These are phyloP conservation scores for Torulaspora quercuum DNA, from an alignment of 805 yeast genomes.

Conservation along the genomic window DNA sequence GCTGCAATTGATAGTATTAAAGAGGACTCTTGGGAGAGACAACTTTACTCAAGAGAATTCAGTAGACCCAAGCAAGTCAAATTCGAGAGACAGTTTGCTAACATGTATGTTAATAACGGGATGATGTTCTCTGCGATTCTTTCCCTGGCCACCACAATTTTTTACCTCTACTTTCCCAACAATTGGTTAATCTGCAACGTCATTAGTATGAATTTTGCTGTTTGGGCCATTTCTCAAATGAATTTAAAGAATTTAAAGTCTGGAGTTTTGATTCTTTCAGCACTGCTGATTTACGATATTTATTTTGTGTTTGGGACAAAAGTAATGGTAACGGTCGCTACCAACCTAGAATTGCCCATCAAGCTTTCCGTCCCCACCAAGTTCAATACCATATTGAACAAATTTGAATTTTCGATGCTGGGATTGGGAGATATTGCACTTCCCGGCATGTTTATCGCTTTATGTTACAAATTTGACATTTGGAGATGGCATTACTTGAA, in stretches of 20 bases:
- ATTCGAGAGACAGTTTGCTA: conserved; percentile 35
- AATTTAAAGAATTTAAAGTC: conserved; percentile 45
- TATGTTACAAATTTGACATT: conserved; percentile 55
- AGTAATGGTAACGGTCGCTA: conserved; percentile 62
- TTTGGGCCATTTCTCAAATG: conserved; percentile 41
- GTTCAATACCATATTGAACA: conserved; percentile 12
- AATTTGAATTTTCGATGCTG: conserved; percentile 37
- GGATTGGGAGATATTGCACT: conserved; percentile 67
- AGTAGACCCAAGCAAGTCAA: conserved; percentile 19
- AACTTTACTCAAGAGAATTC: conserved; percentile 16
- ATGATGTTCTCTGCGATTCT: conserved; percentile 28
- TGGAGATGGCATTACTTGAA: conserved; percentile 38
- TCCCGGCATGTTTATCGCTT: conserved; percentile 53
- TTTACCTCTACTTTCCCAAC: conserved; percentile 29
- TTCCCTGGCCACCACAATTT: conserved; percentile 17
- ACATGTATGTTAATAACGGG: conserved; percentile 36
- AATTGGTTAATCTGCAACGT: conserved; percentile 50
- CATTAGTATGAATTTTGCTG: conserved; percentile 42
- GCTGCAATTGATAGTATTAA: conserved; percentile 33
- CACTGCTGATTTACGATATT: conserved; percentile 59
- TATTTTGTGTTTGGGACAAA: conserved; percentile 63
- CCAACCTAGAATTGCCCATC: conserved; percentile 48
- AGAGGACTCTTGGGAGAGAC: conserved; percentile 13
- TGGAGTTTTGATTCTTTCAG: conserved; percentile 44
- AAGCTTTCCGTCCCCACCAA: conserved; percentile 29